phyloP scores from a whole-genome alignment of 371 early-diverging fungal species.

The Lichtheimia corymbifera region DNA sequence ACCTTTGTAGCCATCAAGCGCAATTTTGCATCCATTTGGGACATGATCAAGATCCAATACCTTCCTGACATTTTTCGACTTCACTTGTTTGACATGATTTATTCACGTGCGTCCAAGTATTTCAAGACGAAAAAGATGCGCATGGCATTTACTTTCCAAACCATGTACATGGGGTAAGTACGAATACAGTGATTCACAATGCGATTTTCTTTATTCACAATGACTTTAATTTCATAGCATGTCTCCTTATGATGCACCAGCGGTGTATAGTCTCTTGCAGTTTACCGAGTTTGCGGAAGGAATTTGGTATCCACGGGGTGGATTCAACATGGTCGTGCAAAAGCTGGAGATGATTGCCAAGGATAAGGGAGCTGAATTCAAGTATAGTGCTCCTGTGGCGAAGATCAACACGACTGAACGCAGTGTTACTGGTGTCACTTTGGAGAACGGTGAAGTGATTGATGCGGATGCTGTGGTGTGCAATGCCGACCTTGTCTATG shows the following conservation, averaged over 20 bases:
- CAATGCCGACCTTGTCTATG: constrained; percentile 64
- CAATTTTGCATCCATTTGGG: constrained; percentile 56
- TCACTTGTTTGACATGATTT: constrained; percentile 54
- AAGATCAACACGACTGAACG: constrained; percentile 42
- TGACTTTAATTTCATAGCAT: constrained; percentile 39
- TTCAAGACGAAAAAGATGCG: constrained; percentile 62
- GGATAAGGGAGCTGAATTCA: constrained; percentile 49
- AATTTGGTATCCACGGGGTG: constrained; percentile 69
- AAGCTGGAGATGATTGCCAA: constrained; percentile 53
- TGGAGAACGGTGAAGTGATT: constrained; percentile 48
- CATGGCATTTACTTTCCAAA: constrained; percentile 71
- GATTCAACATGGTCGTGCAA: constrained; percentile 62
- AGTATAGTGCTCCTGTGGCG: constrained; percentile 46
- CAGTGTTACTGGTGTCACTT: constrained; percentile 54
- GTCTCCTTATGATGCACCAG: constrained; percentile 71
- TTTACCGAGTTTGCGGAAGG: constrained; percentile 69
- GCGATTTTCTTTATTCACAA: not conserved
- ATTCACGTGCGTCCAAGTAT: constrained; percentile 47
- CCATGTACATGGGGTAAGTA: constrained; percentile 59
- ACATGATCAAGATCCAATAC: constrained; percentile 45
- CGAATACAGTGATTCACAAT: not conserved
- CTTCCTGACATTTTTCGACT: constrained; percentile 46
- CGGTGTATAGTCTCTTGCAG: constrained; percentile 59
- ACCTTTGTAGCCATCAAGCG: constrained; percentile 48
- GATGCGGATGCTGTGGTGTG: constrained; percentile 63